A percentile compares a stretch with the other conserved stretches of the same genome.
Evolutionary conservation across 2,329 filamentous ascomycete species (phyloP).

Genomic region (Microdochium bolleyi): DNA sequence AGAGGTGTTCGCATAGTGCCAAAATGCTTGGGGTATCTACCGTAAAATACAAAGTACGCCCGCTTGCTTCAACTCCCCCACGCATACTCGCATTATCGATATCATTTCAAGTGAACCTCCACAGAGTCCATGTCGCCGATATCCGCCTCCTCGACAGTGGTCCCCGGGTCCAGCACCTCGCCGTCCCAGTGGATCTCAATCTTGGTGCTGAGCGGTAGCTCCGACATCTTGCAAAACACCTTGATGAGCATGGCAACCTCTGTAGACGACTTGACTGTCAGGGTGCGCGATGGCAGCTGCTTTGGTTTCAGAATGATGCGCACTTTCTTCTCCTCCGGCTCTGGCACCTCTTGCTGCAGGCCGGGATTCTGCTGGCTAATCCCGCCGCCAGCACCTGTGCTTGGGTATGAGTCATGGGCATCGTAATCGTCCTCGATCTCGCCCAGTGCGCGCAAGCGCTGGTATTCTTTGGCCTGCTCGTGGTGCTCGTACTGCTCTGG

Average conservation of each 20-base stretch:
- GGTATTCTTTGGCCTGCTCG: conserved; percentile 38
- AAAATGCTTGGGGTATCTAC: conserved; percentile 1
- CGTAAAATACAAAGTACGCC: background rate
- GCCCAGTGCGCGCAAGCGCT: conserved; percentile 32
- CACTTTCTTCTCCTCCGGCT: conserved; percentile 26
- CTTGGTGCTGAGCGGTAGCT: conserved; percentile 39
- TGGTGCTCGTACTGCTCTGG: conserved; percentile 47
- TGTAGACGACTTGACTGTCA: conserved; percentile 46
- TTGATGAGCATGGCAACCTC: conserved; percentile 53
- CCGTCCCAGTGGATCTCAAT: conserved; percentile 69
- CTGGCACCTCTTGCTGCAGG: conserved; percentile 8
- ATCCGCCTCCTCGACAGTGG: conserved; percentile 57
- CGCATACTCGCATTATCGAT: too few relatives aligned
- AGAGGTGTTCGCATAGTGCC: conserved; percentile 1
- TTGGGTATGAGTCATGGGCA: conserved; percentile 5
- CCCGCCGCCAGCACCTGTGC: background rate
- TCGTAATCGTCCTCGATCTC: conserved; percentile 26
- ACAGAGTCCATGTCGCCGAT: conserved; percentile 68
- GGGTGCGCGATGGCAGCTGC: conserved; percentile 38
- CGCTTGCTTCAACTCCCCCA: background rate
- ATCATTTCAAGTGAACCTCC: conserved; percentile 60
- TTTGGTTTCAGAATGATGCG: conserved; percentile 47
- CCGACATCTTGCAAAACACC: conserved; percentile 49
- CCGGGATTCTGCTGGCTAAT: background rate
- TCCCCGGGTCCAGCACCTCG: conserved; percentile 54